A percentile compares a stretch with the other conserved stretches of the same genome.
These are phyloP conservation scores for Pseudohalonectria lignicola DNA, from an alignment of 2,329 filamentous ascomycete genomes.

Conservation along the genomic window DNA sequence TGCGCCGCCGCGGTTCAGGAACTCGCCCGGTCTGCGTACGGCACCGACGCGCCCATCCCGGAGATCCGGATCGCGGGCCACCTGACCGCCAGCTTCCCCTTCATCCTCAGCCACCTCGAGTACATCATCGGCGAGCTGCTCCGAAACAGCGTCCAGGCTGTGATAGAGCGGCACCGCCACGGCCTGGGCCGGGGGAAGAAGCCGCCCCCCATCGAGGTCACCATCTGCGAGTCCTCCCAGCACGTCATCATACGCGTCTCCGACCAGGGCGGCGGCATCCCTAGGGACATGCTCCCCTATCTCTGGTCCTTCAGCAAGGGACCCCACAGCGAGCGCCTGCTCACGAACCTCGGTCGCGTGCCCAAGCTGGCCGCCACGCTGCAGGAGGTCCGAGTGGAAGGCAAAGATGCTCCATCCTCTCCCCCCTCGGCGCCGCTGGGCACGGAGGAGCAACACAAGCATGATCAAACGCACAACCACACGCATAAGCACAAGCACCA, in stretches of 20 bases:
- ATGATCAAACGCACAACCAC: no score
- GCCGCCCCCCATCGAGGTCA: slow-evolving; percentile 81
- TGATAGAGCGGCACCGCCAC: slow-evolving; percentile 60
- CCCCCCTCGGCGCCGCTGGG: slow-evolving; percentile 14
- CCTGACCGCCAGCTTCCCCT: slow-evolving; percentile 83
- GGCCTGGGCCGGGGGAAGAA: slow-evolving; percentile 9
- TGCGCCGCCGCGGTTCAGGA: slow-evolving; percentile 68
- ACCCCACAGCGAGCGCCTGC: slow-evolving; percentile 61
- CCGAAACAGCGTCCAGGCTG: slow-evolving; percentile 87
- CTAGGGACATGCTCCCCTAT: slow-evolving; percentile 72
- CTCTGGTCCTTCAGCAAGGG: slow-evolving; percentile 97
- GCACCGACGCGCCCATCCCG: slow-evolving; percentile 59
- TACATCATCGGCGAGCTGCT: slow-evolving; percentile 95
- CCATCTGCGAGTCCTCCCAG: slow-evolving; percentile 86
- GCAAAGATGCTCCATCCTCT: no score
- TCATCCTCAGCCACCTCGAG: slow-evolving; percentile 90
- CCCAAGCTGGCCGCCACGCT: slow-evolving; percentile 89
- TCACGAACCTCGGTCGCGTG: slow-evolving; percentile 79
- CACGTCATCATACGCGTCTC: slow-evolving; percentile 95
- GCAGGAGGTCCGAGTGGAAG: slow-evolving; percentile 62
- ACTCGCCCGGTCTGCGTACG: slow-evolving; percentile 66
- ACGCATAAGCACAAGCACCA: slow-evolving; percentile 17
- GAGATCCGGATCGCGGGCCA: slow-evolving; percentile 78
- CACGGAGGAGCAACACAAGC: not conserved
- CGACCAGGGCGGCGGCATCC: slow-evolving; percentile 87